phyloP scores from a whole-genome alignment of 768 basidiomycete species.

The Phaffia australis region DNA sequence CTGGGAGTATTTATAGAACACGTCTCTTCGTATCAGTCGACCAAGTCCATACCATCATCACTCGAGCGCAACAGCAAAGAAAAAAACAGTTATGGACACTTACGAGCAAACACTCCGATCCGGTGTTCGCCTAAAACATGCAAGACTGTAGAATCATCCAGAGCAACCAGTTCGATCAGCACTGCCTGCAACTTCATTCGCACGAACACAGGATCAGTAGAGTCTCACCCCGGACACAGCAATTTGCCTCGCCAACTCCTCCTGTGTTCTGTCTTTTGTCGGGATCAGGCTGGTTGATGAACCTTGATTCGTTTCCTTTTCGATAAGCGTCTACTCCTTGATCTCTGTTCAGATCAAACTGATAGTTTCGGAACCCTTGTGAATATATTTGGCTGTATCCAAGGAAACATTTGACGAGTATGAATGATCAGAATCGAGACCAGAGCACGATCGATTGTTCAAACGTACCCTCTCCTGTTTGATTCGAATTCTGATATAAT shows the following conservation, averaged over 20 bases:
- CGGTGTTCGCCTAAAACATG: slow-evolving; percentile 21
- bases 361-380: slow-evolving; percentile 16
- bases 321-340: slow-evolving; percentile 13
- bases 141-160: too few relatives aligned
- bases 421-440: not conserved
- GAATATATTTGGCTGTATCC: slow-evolving; percentile 7
- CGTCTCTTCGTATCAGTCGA: not conserved
- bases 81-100: not conserved
- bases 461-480: slow-evolving; percentile 8
- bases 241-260: slow-evolving; percentile 3
- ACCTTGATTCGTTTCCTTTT: slow-evolving; percentile 12
- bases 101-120: slow-evolving; percentile 19
- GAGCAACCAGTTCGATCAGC: not conserved
- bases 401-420: too few relatives aligned
- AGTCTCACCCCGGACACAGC: slow-evolving; percentile 1
- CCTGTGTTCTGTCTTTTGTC: not conserved
- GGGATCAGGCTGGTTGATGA: slow-evolving; percentile 24
- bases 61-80: too few relatives aligned
- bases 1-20: not conserved
- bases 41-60: not conserved
- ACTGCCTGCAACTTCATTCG: not conserved
- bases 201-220: not conserved
- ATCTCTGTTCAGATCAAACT: slow-evolving; percentile 20
- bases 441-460: too few relatives aligned
- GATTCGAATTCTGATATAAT: slow-evolving; percentile 15